phyloP scores from a whole-genome alignment of 257 asterid genomes.

The Cruciata laevipes region DNA sequence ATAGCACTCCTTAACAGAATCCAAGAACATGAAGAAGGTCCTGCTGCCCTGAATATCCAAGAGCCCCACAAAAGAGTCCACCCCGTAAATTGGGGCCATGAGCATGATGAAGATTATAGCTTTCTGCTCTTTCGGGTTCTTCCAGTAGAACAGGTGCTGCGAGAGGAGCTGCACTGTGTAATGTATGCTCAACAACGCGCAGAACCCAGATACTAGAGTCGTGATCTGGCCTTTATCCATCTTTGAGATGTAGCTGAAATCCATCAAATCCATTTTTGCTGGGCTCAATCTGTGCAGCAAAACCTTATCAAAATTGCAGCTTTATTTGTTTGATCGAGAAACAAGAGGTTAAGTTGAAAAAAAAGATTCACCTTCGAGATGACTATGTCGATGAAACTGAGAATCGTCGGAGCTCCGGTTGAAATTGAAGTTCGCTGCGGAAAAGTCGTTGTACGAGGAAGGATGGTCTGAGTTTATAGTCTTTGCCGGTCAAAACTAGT shows the following conservation, averaged over 20 bases:
- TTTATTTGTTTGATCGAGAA: slow-evolving; percentile 3
- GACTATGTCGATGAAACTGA: background rate
- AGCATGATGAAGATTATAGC: slow-evolving; percentile 60
- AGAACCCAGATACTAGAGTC: slow-evolving; percentile 50
- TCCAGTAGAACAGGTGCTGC: slow-evolving; percentile 84
- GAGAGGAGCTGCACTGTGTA: slow-evolving; percentile 68
- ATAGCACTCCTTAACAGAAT: slow-evolving; percentile 66
- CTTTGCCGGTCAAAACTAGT: background rate
- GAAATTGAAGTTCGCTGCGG: background rate
- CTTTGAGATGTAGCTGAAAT: slow-evolving; percentile 3
- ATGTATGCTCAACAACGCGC: slow-evolving; percentile 60
- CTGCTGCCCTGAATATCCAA: slow-evolving; percentile 58
- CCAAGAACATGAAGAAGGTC: slow-evolving; percentile 50
- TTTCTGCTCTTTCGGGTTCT: slow-evolving; percentile 76
- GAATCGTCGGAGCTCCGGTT: background rate
- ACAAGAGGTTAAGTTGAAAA: background rate
- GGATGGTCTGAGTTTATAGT: background rate
- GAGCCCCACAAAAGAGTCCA: slow-evolving; percentile 60
- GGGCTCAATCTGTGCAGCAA: slow-evolving; percentile 17
- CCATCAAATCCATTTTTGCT: slow-evolving; percentile 39
- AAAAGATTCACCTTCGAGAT: background rate
- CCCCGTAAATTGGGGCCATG: slow-evolving; percentile 76
- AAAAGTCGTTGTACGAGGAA: background rate
- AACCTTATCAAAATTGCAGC: background rate
- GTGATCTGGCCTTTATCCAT: slow-evolving; percentile 73